Evolutionary conservation across 2,329 filamentous ascomycete species (phyloP).

Genomic region (Ceratocystis destructans): DNA sequence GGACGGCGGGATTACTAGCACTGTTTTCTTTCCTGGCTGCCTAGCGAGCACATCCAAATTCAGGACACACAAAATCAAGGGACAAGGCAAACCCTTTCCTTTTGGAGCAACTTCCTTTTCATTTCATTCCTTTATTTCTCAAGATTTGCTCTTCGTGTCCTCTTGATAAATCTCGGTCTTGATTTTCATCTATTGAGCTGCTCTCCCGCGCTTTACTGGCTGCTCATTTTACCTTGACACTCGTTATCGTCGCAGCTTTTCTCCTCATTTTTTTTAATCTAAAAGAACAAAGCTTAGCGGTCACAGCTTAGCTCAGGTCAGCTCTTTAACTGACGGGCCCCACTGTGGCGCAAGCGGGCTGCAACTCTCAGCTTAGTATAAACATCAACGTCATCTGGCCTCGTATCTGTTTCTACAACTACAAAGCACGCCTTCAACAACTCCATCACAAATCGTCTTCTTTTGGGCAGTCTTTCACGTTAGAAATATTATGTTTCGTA

Average conservation of each 20-base stretch:
- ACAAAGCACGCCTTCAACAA: neutral
- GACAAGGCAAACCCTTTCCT: neutral
- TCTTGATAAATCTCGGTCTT: neutral
- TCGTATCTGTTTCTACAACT: slow-evolving; percentile 15
- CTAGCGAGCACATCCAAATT: neutral
- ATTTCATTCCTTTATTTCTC: neutral
- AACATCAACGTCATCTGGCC: slow-evolving; percentile 1
- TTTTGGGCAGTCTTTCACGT: slow-evolving; percentile 2
- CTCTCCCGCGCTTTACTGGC: neutral
- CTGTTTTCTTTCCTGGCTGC: neutral
- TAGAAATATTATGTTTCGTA: slow-evolving; percentile 40
- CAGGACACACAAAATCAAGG: neutral
- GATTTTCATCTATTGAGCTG: neutral
- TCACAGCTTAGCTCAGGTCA: neutral
- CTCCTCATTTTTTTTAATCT: neutral
- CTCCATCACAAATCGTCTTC: neutral
- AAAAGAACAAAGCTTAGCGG: neutral
- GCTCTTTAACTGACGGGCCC: slow-evolving; percentile 7
- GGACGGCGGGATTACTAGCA: neutral
- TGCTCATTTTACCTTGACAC: neutral
- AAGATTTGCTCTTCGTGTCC: neutral
- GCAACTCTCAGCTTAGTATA: neutral
- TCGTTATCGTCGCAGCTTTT: neutral
- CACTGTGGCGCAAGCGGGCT: slow-evolving; percentile 11
- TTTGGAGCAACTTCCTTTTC: neutral